Percentiles rank a stretch among this genome's conserved stretches.
Evolutionary conservation across 164 flowering plant genomes (phyloP).

Genomic region (Tetracentron sinense): DNA sequence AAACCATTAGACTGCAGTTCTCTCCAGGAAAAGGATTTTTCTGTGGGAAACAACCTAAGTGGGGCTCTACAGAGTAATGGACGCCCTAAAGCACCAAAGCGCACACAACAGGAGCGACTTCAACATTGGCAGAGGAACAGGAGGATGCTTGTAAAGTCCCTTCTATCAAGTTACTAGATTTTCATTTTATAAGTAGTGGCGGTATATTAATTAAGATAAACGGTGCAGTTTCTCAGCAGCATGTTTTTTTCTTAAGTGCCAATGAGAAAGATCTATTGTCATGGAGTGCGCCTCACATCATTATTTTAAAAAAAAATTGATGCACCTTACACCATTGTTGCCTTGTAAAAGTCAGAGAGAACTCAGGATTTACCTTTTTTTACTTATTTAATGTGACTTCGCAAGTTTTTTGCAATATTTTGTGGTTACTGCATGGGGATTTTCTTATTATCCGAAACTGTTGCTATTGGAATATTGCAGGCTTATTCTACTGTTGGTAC

Average conservation of each 20-base stretch:
- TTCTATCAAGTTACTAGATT: background rate
- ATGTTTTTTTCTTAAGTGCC: background rate
- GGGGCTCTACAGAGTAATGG: constrained; percentile 67
- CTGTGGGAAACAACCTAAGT: constrained; percentile 39
- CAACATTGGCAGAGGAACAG: constrained; percentile 96
- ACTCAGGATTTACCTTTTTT: background rate
- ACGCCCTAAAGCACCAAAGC: constrained; percentile 61
- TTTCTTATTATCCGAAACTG: constrained; percentile 4
- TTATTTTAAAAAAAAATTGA: background rate
- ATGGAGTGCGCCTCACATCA: background rate
- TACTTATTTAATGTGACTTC: too few species aligned
- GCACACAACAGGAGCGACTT: constrained; percentile 88
- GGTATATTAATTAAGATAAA: too few species aligned
- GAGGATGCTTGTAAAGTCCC: constrained; percentile 67
- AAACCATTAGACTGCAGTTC: constrained; percentile 88
- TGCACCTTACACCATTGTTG: background rate
- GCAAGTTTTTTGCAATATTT: background rate
- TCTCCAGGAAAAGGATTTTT: constrained; percentile 78
- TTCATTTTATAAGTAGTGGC: background rate
- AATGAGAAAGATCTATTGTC: background rate
- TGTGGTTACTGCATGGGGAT: background rate
- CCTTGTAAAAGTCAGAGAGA: background rate
- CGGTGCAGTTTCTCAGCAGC: background rate
- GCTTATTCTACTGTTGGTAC: constrained; percentile 99
- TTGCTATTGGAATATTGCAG: constrained; percentile 33